Evolutionary conservation across 2,329 filamentous ascomycete genomes (phyloP).

Genomic region (Cryphonectria naterciae): DNA sequence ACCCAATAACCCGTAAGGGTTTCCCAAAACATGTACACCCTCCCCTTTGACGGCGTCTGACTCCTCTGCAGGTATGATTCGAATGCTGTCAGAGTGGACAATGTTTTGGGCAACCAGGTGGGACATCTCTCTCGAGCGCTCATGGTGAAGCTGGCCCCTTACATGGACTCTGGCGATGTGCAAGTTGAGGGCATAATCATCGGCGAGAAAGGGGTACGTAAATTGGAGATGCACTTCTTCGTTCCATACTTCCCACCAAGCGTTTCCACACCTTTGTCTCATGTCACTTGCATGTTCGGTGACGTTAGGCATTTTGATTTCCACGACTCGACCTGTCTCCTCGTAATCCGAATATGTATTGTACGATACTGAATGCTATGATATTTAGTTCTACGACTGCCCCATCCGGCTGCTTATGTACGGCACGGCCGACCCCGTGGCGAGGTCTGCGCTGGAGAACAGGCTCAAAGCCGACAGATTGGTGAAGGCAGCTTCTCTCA

Average conservation of each 20-base stretch:
- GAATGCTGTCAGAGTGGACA: slow-evolving; percentile 80
- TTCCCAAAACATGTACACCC: slow-evolving; percentile 25
- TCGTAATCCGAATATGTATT: background rate
- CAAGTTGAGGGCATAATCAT: slow-evolving; percentile 69
- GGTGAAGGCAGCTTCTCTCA: slow-evolving; percentile 59
- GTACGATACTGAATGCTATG: background rate
- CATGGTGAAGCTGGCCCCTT: slow-evolving; percentile 73
- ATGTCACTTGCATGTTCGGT: background rate
- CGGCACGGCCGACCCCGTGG: slow-evolving; percentile 62
- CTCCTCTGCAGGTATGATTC: slow-evolving; percentile 56
- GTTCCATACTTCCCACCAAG: background rate
- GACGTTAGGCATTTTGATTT: background rate
- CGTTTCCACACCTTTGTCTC: background rate
- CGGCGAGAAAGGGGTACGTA: slow-evolving; percentile 59
- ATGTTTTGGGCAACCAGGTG: slow-evolving; percentile 75
- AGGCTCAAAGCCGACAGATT: slow-evolving; percentile 69
- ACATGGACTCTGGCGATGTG: slow-evolving; percentile 53
- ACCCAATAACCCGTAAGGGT: slow-evolving; percentile 53
- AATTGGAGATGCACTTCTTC: background rate
- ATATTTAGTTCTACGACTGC: slow-evolving; percentile 63
- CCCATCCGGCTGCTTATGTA: slow-evolving; percentile 72
- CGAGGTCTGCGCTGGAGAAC: slow-evolving; percentile 59
- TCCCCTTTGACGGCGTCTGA: background rate
- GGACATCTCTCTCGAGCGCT: slow-evolving; percentile 74
- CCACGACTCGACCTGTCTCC: background rate